Base-by-base conservation (phyloP, 169 alveolate species). In the Fabrea salina region DNA sequence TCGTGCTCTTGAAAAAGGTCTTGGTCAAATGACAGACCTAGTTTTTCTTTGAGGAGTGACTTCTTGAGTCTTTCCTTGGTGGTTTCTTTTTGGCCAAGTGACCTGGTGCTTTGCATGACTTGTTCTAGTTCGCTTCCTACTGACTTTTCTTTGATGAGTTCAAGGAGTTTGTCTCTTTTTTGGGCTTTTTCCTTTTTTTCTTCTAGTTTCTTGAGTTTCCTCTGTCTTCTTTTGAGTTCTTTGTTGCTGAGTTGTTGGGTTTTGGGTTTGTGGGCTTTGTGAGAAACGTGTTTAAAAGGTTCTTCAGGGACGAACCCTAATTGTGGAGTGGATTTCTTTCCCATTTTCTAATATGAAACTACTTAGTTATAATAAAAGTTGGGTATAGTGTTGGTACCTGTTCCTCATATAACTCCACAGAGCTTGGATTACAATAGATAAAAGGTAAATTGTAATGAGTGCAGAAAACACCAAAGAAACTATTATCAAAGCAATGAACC, bases 381-480 rank as follows among this genome's bases (percentile, higher is more conserved):
- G 16, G 16, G 16, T 56, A 25, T 56, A 56, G 11, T 56, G 67
- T 3, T 56, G 67, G 27, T 56, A 56, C 30, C 67, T 56, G n/a
- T 27, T 56, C 13, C 67, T 16, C 11, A 56, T n/a, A 25, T 56
- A 56, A 1, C 67, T 25, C 67, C 67, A 56, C n/a, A 56, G 67
- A n/a, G 67, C 33, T 25, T 56, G 67, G 33, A 56, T 56, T 2
- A 56, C 30, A 11, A 56, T 56, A 56, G 67, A 56, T 61, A 61
- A 27, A 13, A 61, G 53, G 37, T 61, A 61, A 16, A 61, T 11
- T 1, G 75, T 33, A 1, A 61, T 33, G 22, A 61, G 44, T 16
- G 75, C 75, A 16, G 75, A 61, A 61, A 61, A 61, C 54, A 61
- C 44, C 27, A 61, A 22, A 16, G 75, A 61, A 30, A 61, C 75